phyloP scores from a whole-genome alignment of 176 grass and related monocot genomes.

The Juncus effusus region DNA sequence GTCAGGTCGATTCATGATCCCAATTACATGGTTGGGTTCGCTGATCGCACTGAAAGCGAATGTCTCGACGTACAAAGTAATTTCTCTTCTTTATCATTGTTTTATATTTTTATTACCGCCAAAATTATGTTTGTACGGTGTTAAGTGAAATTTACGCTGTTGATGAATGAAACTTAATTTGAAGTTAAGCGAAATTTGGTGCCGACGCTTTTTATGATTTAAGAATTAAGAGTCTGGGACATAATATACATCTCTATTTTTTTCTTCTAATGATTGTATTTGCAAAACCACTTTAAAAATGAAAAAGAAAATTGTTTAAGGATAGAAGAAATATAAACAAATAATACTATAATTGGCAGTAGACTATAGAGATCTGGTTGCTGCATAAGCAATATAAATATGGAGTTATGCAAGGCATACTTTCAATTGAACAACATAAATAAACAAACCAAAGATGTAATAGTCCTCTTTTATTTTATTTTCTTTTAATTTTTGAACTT shows the following conservation, averaged over 20 bases:
- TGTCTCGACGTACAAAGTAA: constrained; percentile 49
- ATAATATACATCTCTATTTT: no score
- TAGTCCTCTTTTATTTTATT: no score
- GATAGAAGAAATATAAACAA: not conserved
- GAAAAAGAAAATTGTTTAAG: not conserved
- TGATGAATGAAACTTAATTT: no score
- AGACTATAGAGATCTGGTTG: constrained; percentile 1
- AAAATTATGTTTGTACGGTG: not conserved
- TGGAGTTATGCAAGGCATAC: not conserved
- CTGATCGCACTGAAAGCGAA: constrained; percentile 34
- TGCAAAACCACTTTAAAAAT: not conserved
- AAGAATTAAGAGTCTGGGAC: no score
- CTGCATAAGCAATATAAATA: constrained; percentile 3
- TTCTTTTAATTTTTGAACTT: no score
- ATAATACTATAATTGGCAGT: not conserved
- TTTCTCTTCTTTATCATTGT: constrained; percentile 3
- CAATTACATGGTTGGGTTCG: constrained; percentile 38
- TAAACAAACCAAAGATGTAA: no score
- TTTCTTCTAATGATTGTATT: no score
- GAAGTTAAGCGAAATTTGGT: no score
- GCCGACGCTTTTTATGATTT: no score
- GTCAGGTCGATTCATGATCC: constrained; percentile 44
- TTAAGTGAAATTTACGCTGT: no score
- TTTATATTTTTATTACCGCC: not conserved
- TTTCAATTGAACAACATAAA: constrained; percentile 5